phyloP scores from a whole-genome alignment of 495 filamentous ascomycete species.

The Darksidea phi region DNA sequence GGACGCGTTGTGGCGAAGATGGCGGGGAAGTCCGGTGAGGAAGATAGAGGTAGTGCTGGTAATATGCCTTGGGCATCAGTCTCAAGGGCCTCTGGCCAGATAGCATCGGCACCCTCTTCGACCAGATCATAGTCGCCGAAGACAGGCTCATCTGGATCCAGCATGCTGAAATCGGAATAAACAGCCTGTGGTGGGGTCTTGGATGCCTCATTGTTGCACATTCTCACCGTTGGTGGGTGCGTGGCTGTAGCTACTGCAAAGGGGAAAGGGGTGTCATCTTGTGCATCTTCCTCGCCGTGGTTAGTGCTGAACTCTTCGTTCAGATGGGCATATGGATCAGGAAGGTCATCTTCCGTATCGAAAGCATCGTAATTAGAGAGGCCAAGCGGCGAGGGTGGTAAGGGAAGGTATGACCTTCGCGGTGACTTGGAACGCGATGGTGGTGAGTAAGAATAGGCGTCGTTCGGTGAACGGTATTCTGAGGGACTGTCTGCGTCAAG shows the following conservation, averaged over 20 bases:
- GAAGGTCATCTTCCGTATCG: slow-evolving; percentile 47
- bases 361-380: slow-evolving; percentile 53
- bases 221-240: slow-evolving; percentile 1
- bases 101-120: slow-evolving; percentile 41
- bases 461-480: slow-evolving; percentile 23
- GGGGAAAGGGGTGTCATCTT: background rate
- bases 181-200: slow-evolving; percentile 27
- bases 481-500: slow-evolving; percentile 1
- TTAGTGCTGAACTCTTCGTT: slow-evolving; percentile 33
- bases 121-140: slow-evolving; percentile 46
- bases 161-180: slow-evolving; percentile 43
- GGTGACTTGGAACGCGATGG: slow-evolving; percentile 21
- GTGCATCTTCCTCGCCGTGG: slow-evolving; percentile 9
- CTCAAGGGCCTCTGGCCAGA: slow-evolving; percentile 21
- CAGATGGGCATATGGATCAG: slow-evolving; percentile 22
- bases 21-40: slow-evolving; percentile 20
- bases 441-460: slow-evolving; percentile 20
- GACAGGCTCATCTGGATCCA: slow-evolving; percentile 32
- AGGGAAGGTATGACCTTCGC: slow-evolving; percentile 31
- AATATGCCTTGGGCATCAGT: background rate
- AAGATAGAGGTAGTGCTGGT: slow-evolving; percentile 14
- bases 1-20: slow-evolving; percentile 10
- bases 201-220: background rate
- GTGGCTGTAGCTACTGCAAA: slow-evolving; percentile 4
- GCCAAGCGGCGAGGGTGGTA: slow-evolving; percentile 47